Conservation (phyloP, 345 rosid genomes). For the Raphanus sativus region DNA sequence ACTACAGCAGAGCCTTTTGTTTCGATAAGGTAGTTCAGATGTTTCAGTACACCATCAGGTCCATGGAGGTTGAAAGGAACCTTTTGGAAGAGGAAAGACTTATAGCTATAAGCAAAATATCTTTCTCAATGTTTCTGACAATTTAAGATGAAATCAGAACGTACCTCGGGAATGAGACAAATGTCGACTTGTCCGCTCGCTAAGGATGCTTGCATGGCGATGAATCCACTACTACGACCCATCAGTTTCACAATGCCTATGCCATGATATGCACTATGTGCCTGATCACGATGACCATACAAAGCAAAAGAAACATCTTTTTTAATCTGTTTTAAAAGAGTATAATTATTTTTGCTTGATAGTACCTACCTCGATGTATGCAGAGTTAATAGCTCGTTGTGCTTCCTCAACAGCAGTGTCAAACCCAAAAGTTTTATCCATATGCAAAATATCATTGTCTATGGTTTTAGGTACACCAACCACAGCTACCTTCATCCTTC, state of each 20-base stretch:
- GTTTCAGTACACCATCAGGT: slow-evolving; percentile 84
- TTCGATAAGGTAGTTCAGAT: slow-evolving; percentile 84
- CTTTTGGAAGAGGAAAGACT: slow-evolving; percentile 31
- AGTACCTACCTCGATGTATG: slow-evolving; percentile 89
- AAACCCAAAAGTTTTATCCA: slow-evolving; percentile 97
- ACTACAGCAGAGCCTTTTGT: slow-evolving; percentile 97
- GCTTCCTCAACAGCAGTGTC: slow-evolving; percentile 99
- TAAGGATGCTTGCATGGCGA: slow-evolving; percentile 96
- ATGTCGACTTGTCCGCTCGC: slow-evolving; percentile 98
- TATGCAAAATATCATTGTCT: slow-evolving; percentile 90
- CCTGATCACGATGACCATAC: slow-evolving; percentile 43
- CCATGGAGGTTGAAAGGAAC: slow-evolving; percentile 87
- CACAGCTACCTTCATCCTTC: slow-evolving; percentile 72
- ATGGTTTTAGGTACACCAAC: slow-evolving; percentile 99
- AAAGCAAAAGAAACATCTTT: background rate
- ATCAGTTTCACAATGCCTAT: slow-evolving; percentile 91
- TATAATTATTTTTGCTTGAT: background rate
- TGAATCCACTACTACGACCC: slow-evolving; percentile 98
- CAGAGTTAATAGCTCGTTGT: slow-evolving; percentile 94
- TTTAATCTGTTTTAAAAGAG: background rate
- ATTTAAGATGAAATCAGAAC: background rate
- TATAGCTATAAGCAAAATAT: background rate
- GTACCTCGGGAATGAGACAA: slow-evolving; percentile 99
- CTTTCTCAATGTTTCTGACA: background rate
- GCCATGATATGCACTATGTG: slow-evolving; percentile 97